Percentiles rank a stretch among this genome's conserved stretches.
Evolutionary conservation across 768 basidiomycete species (phyloP).

Genomic region (Dioszegia hungarica): DNA sequence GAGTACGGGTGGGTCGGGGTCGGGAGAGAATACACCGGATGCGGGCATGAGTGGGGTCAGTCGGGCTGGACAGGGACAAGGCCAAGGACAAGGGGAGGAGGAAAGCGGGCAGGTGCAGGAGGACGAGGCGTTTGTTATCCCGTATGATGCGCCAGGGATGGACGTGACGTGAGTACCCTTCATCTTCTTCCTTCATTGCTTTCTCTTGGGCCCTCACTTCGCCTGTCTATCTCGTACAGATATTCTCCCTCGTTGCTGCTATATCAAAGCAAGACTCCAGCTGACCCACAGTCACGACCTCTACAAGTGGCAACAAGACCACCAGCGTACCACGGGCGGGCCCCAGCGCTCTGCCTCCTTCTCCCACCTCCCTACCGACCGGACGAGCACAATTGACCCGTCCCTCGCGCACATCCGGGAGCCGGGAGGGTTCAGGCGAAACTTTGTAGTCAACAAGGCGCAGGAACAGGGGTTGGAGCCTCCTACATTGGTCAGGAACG

Average conservation of each 20-base stretch:
- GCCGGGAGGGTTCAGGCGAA: conserved; percentile 88
- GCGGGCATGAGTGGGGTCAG: neutral
- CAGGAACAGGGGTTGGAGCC: conserved; percentile 63
- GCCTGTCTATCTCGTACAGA: neutral
- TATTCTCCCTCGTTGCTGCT: too few species aligned
- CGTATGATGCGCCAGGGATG: conserved; percentile 78
- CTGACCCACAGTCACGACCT: conserved; percentile 61
- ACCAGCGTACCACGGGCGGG: conserved; percentile 24
- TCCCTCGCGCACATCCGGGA: conserved; percentile 89
- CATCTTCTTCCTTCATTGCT: neutral
- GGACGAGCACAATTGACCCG: conserved; percentile 55
- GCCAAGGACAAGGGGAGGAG: neutral
- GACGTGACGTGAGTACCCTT: conserved; percentile 74
- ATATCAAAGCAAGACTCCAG: too few species aligned
- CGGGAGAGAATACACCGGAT: neutral
- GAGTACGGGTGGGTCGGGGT: conserved; percentile 20
- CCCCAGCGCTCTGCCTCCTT: conserved; percentile 52
- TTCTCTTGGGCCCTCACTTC: conserved; percentile 16
- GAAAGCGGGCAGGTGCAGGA: conserved; percentile 46
- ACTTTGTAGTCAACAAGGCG: conserved; percentile 72
- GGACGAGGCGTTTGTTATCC: conserved; percentile 76
- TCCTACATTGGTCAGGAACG: conserved; percentile 64
- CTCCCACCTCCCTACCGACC: conserved; percentile 59
- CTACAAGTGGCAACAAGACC: conserved; percentile 67
- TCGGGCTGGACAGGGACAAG: conserved; percentile 1